Evolutionary conservation across 2,329 filamentous ascomycete genomes (phyloP), one percentile per base, ranked within the genome.

Genomic region (Scytalidium sp.): DNA sequence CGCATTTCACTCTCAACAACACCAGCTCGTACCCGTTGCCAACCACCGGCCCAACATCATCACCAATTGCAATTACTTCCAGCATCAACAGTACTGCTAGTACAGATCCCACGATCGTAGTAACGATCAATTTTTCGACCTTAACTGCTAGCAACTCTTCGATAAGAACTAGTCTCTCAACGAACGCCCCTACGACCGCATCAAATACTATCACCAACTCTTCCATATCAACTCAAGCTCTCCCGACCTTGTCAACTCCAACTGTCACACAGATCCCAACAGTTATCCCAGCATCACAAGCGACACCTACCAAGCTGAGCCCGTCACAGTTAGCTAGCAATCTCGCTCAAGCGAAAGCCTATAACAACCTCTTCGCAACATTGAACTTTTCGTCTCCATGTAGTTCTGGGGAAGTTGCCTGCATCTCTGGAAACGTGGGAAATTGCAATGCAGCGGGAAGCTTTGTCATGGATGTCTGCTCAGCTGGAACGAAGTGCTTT

Each of bases 361-460:
- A 59, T 47, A 64, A 64, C 45, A 47, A 46, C 22, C 46, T 61
- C 27, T 64, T 64, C 46, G 50, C 56, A 9, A 56, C 54, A 6
- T 50, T 62, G n/a, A 60, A 55, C 29, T 68, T 66, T 52, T 69
- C 70, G 2, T 75, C 76, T 2, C 68, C 74, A 45, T 84, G 81
- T 59, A 60, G 57, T 0, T 47, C 60, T 1, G 68, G 67, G 21
- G 75, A 82, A 50, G 68, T 72, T 2, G 79, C 80, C 3, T 84
- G 81, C 47, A 73, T 84, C 41, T 61, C 68, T 13, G 75, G 78
- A 19, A 69, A 73, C 45, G 58, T 76, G 3, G 79, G 69, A n/a
- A 61, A 61, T 13, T 85, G 81, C 58, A 63, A 64, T 22, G 49
- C 55, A 19, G 51, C 54, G 10, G 73, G 74, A 17, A 60, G 57